Conservation (phyloP, 495 filamentous ascomycete genomes). For the Rusavskia elegans region DNA sequence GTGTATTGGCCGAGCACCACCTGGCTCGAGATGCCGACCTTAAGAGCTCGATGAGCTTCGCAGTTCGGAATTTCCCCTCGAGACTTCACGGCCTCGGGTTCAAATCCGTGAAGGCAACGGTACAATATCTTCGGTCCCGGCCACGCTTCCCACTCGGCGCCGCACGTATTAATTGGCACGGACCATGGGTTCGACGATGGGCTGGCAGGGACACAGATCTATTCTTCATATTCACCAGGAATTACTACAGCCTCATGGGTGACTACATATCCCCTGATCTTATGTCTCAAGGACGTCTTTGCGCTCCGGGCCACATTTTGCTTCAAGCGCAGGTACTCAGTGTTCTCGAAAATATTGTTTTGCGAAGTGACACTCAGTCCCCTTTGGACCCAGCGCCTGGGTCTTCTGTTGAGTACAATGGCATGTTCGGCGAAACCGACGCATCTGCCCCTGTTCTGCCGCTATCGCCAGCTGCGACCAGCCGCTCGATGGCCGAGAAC, state of each 20-base stretch:
- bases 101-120: slow-evolving; percentile 43
- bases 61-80: slow-evolving; percentile 57
- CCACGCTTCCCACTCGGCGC: slow-evolving; percentile 53
- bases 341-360: slow-evolving; percentile 71
- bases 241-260: slow-evolving; percentile 68
- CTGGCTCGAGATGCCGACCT: slow-evolving; percentile 22
- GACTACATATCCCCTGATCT: slow-evolving; percentile 59
- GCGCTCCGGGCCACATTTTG: slow-evolving; percentile 65
- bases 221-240: slow-evolving; percentile 87
- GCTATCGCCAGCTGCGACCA: slow-evolving; percentile 46
- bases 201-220: slow-evolving; percentile 80
- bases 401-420: slow-evolving; percentile 56
- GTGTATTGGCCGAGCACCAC: slow-evolving; percentile 53
- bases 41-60: slow-evolving; percentile 29
- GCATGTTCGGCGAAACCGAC: slow-evolving; percentile 56
- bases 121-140: slow-evolving; percentile 49
- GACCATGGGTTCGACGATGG: slow-evolving; percentile 78
- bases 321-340: slow-evolving; percentile 76
- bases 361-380: slow-evolving; percentile 41
- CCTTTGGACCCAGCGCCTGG: slow-evolving; percentile 33
- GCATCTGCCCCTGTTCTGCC: slow-evolving; percentile 52
- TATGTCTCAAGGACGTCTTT: slow-evolving; percentile 44
- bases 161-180: slow-evolving; percentile 65
- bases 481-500: slow-evolving; percentile 82
- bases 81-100: slow-evolving; percentile 57